A percentile compares a stretch with the other conserved stretches of the same genome.
Conservation (phyloP, 805 yeast genomes). For the Millerozyma acaciae region DNA sequence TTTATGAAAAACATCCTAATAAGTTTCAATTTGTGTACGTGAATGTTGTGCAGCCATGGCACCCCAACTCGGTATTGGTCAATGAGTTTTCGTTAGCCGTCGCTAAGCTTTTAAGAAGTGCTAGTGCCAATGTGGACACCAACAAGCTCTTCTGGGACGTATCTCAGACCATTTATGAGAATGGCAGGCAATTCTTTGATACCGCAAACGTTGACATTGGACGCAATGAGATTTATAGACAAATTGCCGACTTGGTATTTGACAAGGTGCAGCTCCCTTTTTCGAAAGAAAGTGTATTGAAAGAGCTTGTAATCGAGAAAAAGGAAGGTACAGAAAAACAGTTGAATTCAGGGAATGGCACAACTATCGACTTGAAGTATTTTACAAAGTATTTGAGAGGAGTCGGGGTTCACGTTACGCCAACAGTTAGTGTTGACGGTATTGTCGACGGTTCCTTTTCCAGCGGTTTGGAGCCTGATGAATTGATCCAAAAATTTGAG, state of each 20-base stretch:
- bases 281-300: slow-evolving; percentile 26
- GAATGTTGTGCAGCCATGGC: slow-evolving; percentile 91
- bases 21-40: slow-evolving; percentile 59
- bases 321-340: slow-evolving; percentile 24
- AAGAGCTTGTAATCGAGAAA: slow-evolving; percentile 34
- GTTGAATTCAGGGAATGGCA: slow-evolving; percentile 54
- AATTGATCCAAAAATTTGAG: slow-evolving; percentile 39
- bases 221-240: slow-evolving; percentile 52
- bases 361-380: slow-evolving; percentile 63
- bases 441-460: slow-evolving; percentile 54
- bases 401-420: slow-evolving; percentile 80
- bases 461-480: slow-evolving; percentile 54
- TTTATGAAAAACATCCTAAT: slow-evolving; percentile 43
- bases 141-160: slow-evolving; percentile 42
- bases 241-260: slow-evolving; percentile 43
- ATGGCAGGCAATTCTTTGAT: slow-evolving; percentile 58
- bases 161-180: slow-evolving; percentile 52
- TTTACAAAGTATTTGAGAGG: slow-evolving; percentile 72
- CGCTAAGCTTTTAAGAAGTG: slow-evolving; percentile 54
- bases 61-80: slow-evolving; percentile 62
- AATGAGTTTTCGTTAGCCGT: slow-evolving; percentile 73
- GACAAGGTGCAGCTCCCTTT: slow-evolving; percentile 26
- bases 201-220: slow-evolving; percentile 50
- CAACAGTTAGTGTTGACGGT: slow-evolving; percentile 73
- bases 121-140: slow-evolving; percentile 13